These are phyloP conservation scores for Corchorus capsularis DNA, from an alignment of 345 rosid genomes.

Conservation along the genomic window DNA sequence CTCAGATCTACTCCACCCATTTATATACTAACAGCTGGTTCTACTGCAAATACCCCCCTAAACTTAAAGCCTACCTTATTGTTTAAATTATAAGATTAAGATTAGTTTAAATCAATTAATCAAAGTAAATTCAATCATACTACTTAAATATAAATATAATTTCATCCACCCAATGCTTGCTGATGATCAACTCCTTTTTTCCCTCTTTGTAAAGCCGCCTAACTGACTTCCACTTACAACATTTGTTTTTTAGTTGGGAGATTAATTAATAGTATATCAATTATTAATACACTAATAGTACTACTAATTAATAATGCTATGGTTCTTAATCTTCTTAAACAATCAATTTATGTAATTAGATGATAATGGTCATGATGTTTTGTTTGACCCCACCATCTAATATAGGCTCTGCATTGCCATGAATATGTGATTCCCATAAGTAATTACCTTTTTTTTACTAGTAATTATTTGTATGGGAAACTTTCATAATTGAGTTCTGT, in stretches of 20 bases:
- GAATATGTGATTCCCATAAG: background rate
- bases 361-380: background rate
- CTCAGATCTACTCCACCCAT: background rate
- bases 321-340: background rate
- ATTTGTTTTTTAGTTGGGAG: background rate
- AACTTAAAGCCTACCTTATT: background rate
- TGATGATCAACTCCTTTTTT: background rate
- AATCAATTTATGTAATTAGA: background rate
- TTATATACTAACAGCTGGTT: background rate
- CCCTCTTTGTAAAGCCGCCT: conserved; percentile 15
- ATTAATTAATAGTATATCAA: background rate
- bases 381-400: background rate
- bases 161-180: background rate
- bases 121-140: no score
- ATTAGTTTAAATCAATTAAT: no score
- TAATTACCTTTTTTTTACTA: background rate
- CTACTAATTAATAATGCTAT: background rate
- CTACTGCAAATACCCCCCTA: background rate
- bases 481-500: background rate
- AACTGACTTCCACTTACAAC: conserved; percentile 27
- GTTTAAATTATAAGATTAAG: no score
- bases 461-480: background rate
- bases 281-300: background rate
- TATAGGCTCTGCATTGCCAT: background rate
- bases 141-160: background rate